phyloP scores from a whole-genome alignment of 805 yeast species.

The Ogataea angusta region DNA sequence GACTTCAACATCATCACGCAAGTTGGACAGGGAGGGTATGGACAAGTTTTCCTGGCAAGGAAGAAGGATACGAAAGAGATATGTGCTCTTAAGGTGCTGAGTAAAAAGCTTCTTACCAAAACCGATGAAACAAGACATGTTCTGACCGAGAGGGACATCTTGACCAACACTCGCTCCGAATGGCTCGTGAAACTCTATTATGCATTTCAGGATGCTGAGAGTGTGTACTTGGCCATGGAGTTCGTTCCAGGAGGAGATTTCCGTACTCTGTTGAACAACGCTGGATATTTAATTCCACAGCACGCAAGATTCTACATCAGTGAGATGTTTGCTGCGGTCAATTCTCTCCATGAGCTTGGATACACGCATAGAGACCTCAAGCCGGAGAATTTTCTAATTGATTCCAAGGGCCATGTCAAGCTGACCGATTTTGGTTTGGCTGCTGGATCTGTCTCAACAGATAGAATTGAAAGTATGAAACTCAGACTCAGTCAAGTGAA shows the following conservation, averaged over 20 bases:
- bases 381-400: slow-evolving; percentile 91
- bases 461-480: slow-evolving; percentile 90
- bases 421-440: slow-evolving; percentile 96
- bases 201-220: slow-evolving; percentile 91
- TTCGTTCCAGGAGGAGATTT: slow-evolving; percentile 99
- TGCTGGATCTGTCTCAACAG: slow-evolving; percentile 91
- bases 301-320: slow-evolving; percentile 94
- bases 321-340: slow-evolving; percentile 95
- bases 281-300: slow-evolving; percentile 88
- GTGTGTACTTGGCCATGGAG: slow-evolving; percentile 95
- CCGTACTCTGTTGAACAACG: slow-evolving; percentile 88
- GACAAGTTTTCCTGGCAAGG: slow-evolving; percentile 95
- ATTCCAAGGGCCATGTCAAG: slow-evolving; percentile 86
- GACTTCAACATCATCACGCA: slow-evolving; percentile 97
- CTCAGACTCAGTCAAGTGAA: slow-evolving; percentile 62
- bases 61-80: slow-evolving; percentile 93
- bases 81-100: slow-evolving; percentile 90
- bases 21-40: slow-evolving; percentile 99
- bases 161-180: slow-evolving; percentile 92
- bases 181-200: slow-evolving; percentile 93
- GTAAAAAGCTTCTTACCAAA: slow-evolving; percentile 79
- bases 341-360: slow-evolving; percentile 90
- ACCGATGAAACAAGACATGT: slow-evolving; percentile 95
- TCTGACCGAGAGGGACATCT: slow-evolving; percentile 90
- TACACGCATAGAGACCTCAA: slow-evolving; percentile 96